A percentile compares a stretch with the other conserved stretches of the same genome.
Conservation (phyloP, 768 basidiomycete species). For the Arthromyces matolae region DNA sequence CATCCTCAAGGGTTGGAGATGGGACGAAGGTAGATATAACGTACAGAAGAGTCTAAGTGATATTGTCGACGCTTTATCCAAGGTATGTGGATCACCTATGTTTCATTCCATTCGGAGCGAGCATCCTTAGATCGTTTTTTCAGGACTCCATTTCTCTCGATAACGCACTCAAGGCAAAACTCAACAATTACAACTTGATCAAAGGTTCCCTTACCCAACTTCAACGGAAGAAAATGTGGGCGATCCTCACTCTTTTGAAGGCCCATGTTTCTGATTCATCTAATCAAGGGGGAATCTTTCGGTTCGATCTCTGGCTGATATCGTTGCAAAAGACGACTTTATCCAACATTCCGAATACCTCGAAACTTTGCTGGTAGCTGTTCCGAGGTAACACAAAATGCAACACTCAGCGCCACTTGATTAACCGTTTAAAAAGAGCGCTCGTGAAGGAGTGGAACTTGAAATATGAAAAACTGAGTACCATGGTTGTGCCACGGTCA, state of each 20-base stretch:
- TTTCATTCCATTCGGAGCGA: conserved; percentile 2
- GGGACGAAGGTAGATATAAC: conserved; percentile 92
- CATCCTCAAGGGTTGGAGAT: conserved; percentile 78
- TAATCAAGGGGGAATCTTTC: conserved; percentile 88
- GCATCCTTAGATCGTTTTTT: conserved; percentile 6
- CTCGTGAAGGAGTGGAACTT: conserved; percentile 82
- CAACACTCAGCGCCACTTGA: conserved; percentile 15
- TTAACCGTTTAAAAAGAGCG: conserved; percentile 50
- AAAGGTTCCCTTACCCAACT: conserved; percentile 90
- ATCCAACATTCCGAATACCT: conserved; percentile 90
- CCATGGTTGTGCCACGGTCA: conserved; percentile 93
- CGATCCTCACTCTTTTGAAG: conserved; percentile 4
- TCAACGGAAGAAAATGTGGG: conserved; percentile 90
- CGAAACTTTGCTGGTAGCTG: conserved; percentile 88
- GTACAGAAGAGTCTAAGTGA: conserved; percentile 79
- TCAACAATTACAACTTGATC: conserved; percentile 88
- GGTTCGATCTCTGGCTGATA: conserved; percentile 77
- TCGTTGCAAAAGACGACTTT: conserved; percentile 79
- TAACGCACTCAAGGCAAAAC: conserved; percentile 87
- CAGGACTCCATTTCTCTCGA: conserved; percentile 96
- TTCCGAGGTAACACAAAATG: conserved; percentile 71
- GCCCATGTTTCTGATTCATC: conserved; percentile 9
- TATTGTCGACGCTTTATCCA: conserved; percentile 79
- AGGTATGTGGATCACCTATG: conserved; percentile 50
- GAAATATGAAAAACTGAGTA: conserved; percentile 82